Conservation (phyloP, 352 stramenopile species). For the Phytophthora fragariae region DNA sequence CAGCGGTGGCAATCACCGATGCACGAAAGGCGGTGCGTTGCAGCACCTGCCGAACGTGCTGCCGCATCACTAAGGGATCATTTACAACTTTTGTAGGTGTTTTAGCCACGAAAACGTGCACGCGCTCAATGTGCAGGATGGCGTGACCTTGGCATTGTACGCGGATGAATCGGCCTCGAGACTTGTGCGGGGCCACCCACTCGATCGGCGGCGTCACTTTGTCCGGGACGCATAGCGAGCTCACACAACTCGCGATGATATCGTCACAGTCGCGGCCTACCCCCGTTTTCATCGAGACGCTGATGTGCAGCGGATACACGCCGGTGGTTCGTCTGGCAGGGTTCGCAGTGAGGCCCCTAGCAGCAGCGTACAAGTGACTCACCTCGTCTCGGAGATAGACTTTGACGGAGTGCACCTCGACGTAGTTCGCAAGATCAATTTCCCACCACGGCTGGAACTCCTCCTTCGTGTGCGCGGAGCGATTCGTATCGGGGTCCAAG, state of each 20-base stretch:
- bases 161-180: constrained; percentile 67
- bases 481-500: constrained; percentile 36
- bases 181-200: constrained; percentile 59
- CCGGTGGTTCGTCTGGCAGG: constrained; percentile 25
- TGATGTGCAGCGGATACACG: constrained; percentile 62
- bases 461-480: constrained; percentile 51
- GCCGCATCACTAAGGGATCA: constrained; percentile 30
- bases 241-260: constrained; percentile 61
- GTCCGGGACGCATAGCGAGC: constrained; percentile 41
- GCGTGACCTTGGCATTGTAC: constrained; percentile 56
- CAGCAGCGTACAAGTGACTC: constrained; percentile 42
- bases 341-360: constrained; percentile 10
- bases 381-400: constrained; percentile 50
- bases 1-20: constrained; percentile 49
- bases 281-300: constrained; percentile 72
- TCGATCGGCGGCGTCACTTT: constrained; percentile 43
- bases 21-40: constrained; percentile 66
- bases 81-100: constrained; percentile 11
- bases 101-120: constrained; percentile 61
- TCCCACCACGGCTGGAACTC: constrained; percentile 69
- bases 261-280: constrained; percentile 65
- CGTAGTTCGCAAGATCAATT: constrained; percentile 59
- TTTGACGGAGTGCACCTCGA: constrained; percentile 59
- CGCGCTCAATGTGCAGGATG: constrained; percentile 67
- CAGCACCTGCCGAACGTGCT: constrained; percentile 44